A percentile compares a stretch with the other conserved stretches of the same genome.
phyloP scores from a whole-genome alignment of 805 yeast genomes.

The Ogataea degrootiae region DNA sequence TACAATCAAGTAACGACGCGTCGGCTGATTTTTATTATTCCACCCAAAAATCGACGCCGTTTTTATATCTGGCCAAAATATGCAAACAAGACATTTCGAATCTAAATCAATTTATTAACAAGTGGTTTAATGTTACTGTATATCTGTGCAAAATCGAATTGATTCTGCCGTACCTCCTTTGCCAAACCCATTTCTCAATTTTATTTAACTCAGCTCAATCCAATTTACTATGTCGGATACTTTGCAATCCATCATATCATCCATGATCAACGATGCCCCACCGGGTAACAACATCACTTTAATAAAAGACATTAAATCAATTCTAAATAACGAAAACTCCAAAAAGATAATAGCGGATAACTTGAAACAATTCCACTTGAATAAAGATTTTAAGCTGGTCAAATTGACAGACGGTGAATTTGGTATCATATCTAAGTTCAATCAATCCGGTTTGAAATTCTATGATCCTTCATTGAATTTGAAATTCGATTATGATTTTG shows the following conservation, averaged over 20 bases:
- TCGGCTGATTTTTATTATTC: too few relatives aligned
- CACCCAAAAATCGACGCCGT: too few relatives aligned
- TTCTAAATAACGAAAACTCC: constrained; percentile 24
- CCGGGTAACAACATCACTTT: constrained; percentile 44
- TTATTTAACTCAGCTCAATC: too few relatives aligned
- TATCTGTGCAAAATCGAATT: too few relatives aligned
- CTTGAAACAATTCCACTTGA: constrained; percentile 23
- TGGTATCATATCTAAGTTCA: constrained; percentile 44
- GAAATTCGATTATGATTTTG: constrained; percentile 57
- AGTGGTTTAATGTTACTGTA: too few relatives aligned
- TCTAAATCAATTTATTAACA: too few relatives aligned
- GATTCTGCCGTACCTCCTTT: too few relatives aligned
- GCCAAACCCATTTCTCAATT: too few relatives aligned
- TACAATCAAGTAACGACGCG: too few relatives aligned
- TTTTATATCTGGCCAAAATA: too few relatives aligned
- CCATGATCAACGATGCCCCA: constrained; percentile 46
- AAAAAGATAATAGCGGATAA: constrained; percentile 21
- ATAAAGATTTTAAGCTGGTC: constrained; percentile 30
- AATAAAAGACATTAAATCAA: constrained; percentile 25
- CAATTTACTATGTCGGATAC: constrained; percentile 12
- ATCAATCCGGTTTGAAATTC: constrained; percentile 46
- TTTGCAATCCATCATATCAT: constrained; percentile 25
- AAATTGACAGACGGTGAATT: constrained; percentile 18
- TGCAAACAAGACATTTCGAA: too few relatives aligned
- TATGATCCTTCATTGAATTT: constrained; percentile 47